These are phyloP conservation scores for Podospora conica DNA, from an alignment of 495 filamentous ascomycete species.

Conservation along the genomic window DNA sequence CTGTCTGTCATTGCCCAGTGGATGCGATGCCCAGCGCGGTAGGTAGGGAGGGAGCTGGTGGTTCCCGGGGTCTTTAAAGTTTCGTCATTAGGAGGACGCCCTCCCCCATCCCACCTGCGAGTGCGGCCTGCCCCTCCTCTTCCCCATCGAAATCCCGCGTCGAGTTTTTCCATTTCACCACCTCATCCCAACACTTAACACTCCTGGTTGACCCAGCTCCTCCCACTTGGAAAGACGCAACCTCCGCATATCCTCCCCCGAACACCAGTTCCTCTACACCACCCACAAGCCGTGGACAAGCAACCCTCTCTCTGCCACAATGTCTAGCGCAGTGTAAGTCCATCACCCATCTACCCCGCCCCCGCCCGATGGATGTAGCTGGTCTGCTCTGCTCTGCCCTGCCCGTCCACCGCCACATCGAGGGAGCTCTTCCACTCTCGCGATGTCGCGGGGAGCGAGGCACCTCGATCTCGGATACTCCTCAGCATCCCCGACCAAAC, in stretches of 20 bases:
- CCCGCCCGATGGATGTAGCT: background rate
- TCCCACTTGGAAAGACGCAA: conserved; percentile 9
- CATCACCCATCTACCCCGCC: conserved; percentile 26
- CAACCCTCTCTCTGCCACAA: conserved; percentile 17
- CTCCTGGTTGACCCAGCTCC: background rate
- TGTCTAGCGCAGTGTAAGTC: conserved; percentile 53
- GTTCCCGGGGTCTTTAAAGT: conserved; percentile 23
- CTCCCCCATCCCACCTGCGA: conserved; percentile 5
- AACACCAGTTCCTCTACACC: conserved; percentile 1
- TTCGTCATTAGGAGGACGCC: conserved; percentile 24
- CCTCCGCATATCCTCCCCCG: conserved; percentile 4
- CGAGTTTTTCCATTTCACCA: conserved; percentile 16
- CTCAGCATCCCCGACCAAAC: background rate
- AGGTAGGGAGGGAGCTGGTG: conserved; percentile 6
- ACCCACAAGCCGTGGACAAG: background rate
- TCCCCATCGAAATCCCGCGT: conserved; percentile 20
- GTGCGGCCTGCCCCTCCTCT: conserved; percentile 18
- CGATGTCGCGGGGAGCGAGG: background rate
- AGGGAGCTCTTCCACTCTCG: background rate
- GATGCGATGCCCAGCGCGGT: conserved; percentile 9
- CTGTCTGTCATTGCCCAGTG: conserved; percentile 4
- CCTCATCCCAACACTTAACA: conserved; percentile 9
- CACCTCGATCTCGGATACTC: background rate
- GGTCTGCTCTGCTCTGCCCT: background rate
- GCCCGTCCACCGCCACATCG: background rate